A percentile compares a stretch with the other conserved stretches of the same genome.
phyloP scores from a whole-genome alignment of 495 filamentous ascomycete species.

The Tuber umbilicatum region DNA sequence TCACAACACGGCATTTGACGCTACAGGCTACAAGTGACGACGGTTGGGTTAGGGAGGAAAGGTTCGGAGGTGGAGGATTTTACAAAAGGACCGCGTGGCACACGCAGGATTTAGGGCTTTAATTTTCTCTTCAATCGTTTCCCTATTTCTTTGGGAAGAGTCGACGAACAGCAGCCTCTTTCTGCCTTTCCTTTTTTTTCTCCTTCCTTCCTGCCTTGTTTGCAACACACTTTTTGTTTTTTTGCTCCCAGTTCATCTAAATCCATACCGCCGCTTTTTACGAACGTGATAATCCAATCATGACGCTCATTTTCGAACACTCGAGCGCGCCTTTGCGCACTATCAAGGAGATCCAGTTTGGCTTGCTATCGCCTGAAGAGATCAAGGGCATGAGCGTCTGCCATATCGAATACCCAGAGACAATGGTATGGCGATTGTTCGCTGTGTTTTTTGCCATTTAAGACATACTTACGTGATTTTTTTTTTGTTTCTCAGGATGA shows the following conservation, averaged over 20 bases:
- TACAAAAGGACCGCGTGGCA: slow-evolving; percentile 1
- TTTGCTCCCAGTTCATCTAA: not conserved
- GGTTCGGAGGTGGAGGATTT: not conserved
- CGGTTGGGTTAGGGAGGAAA: not conserved
- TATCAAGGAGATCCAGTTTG: slow-evolving; percentile 98
- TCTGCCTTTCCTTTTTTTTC: not conserved
- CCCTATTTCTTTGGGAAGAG: not conserved
- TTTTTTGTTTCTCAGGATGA: slow-evolving; percentile 57
- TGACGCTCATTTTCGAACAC: slow-evolving; percentile 85
- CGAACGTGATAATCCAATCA: slow-evolving; percentile 48
- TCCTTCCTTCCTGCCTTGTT: not conserved
- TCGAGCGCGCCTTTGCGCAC: slow-evolving; percentile 93
- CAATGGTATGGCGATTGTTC: slow-evolving; percentile 59
- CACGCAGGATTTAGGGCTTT: not conserved
- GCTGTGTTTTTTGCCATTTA: slow-evolving; percentile 10
- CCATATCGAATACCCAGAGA: slow-evolving; percentile 90
- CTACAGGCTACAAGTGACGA: not conserved
- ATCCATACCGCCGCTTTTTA: not conserved
- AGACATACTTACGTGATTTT: slow-evolving; percentile 20
- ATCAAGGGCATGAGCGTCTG: slow-evolving; percentile 96
- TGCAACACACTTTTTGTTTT: not conserved
- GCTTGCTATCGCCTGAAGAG: slow-evolving; percentile 90
- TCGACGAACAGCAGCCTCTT: not conserved
- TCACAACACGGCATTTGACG: not conserved
- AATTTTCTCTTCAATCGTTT: not conserved